A percentile compares a stretch with the other conserved stretches of the same genome.
Conservation (phyloP, 768 basidiomycete genomes). For the Pluteus cervinus region DNA sequence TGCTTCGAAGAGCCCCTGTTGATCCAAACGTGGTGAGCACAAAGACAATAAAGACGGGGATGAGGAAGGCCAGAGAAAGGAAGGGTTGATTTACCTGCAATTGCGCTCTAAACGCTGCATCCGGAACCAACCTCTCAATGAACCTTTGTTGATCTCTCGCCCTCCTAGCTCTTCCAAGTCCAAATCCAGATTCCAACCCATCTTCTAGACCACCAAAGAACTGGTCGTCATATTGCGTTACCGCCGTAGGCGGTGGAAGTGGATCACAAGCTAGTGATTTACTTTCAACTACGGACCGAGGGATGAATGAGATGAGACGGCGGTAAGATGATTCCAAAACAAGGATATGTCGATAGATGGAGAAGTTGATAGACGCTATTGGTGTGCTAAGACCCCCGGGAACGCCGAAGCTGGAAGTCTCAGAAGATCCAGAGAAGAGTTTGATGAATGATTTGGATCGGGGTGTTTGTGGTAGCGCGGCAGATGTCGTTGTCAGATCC, state of each 20-base stretch:
- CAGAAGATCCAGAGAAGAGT: no score
- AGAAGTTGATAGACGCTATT: constrained; percentile 32
- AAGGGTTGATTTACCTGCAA: constrained; percentile 39
- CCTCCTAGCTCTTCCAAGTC: constrained; percentile 26
- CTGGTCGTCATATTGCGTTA: constrained; percentile 58
- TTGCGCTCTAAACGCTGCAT: constrained; percentile 50
- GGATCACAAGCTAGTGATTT: constrained; percentile 80
- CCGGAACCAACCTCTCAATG: constrained; percentile 52
- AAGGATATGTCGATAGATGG: constrained; percentile 70
- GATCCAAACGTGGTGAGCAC: not conserved
- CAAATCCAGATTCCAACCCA: constrained; percentile 17
- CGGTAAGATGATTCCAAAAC: constrained; percentile 63
- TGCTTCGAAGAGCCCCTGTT: constrained; percentile 50
- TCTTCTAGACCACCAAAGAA: constrained; percentile 73
- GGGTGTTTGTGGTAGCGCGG: constrained; percentile 28
- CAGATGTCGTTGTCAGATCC: no score
- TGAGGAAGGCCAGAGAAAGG: not conserved
- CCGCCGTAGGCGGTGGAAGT: constrained; percentile 60
- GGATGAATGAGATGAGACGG: constrained; percentile 66
- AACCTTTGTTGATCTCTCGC: constrained; percentile 44
- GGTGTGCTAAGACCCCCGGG: no score
- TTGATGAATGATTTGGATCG: constrained; percentile 26
- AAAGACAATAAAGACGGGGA: constrained; percentile 2
- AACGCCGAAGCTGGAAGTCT: no score
- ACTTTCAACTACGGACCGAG: constrained; percentile 41